These are phyloP conservation scores for Euryodendron excelsum DNA, from an alignment of 148 eudicot genomes.

Conservation along the genomic window DNA sequence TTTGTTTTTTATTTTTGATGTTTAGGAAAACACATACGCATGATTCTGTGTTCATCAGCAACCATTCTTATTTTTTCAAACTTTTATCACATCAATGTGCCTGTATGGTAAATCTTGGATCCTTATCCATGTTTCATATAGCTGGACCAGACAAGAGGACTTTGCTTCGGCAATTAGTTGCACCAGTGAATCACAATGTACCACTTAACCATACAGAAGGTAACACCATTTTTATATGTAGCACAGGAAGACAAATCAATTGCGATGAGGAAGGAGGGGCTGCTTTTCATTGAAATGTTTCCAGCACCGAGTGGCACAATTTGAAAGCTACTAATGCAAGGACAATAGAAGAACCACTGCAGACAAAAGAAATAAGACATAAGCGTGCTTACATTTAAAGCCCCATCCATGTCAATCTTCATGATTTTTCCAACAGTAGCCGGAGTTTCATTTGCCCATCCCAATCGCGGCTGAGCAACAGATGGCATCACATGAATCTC, in stretches of 20 bases:
- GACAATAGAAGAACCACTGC: not conserved
- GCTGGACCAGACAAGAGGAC: not conserved
- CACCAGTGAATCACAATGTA: not conserved
- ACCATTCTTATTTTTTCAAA: not conserved
- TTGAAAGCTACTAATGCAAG: not conserved
- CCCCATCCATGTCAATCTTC: constrained; percentile 95
- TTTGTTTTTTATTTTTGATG: too few relatives aligned
- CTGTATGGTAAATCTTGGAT: too few relatives aligned
- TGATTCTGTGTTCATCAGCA: too few relatives aligned
- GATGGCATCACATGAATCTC: constrained; percentile 85
- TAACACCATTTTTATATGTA: not conserved
- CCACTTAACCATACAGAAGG: constrained; percentile 1
- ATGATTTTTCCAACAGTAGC: constrained; percentile 83
- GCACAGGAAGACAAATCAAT: not conserved
- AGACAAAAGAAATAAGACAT: constrained; percentile 1
- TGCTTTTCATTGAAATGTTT: not conserved
- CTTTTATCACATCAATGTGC: not conserved
- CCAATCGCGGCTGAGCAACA: constrained; percentile 82
- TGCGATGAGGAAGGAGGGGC: not conserved
- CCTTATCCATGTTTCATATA: not conserved
- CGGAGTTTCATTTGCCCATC: constrained; percentile 93
- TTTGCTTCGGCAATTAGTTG: not conserved
- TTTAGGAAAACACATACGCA: too few relatives aligned
- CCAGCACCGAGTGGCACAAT: not conserved
- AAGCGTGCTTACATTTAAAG: constrained; percentile 69